Evolutionary conservation across 1,284 basidiomycete genomes (phyloP).

Genomic region (Irpex lacteus): DNA sequence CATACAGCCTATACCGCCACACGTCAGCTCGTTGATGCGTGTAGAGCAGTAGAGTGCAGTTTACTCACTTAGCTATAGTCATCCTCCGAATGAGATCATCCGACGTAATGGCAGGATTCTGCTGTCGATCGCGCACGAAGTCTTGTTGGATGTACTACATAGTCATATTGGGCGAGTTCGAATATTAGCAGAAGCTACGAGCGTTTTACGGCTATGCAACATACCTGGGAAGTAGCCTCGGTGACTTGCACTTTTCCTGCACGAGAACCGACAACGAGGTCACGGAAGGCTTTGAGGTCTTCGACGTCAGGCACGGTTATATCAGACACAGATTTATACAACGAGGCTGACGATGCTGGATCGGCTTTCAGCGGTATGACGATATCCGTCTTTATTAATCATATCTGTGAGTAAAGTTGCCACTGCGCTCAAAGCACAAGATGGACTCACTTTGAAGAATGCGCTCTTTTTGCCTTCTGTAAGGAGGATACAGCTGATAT

Average conservation of each 20-base stretch:
- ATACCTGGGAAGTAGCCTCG: conserved; percentile 53
- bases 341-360: conserved; percentile 10
- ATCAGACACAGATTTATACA: conserved; percentile 48
- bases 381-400: conserved; percentile 45
- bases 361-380: conserved; percentile 43
- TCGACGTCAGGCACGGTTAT: conserved; percentile 43
- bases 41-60: not conserved
- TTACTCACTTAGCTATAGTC: conserved; percentile 57
- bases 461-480: conserved; percentile 66
- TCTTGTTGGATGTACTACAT: conserved; percentile 69
- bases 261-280: conserved; percentile 48
- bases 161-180: not conserved
- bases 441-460: conserved; percentile 55
- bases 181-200: not conserved
- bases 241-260: conserved; percentile 47
- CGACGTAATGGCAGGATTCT: conserved; percentile 42
- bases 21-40: not conserved
- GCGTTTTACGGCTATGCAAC: conserved; percentile 4
- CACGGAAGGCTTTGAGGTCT: conserved; percentile 51
- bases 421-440: no score
- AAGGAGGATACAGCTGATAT: conserved; percentile 64
- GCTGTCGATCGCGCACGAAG: conserved; percentile 62
- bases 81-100: conserved; percentile 65
- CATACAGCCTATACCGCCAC: conserved; percentile 31
- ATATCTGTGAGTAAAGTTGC: conserved; percentile 4